Evolutionary conservation across 2,329 filamentous ascomycete species (phyloP), one percentile per base, ranked within the genome.

Genomic region (Diplodia intermedia): DNA sequence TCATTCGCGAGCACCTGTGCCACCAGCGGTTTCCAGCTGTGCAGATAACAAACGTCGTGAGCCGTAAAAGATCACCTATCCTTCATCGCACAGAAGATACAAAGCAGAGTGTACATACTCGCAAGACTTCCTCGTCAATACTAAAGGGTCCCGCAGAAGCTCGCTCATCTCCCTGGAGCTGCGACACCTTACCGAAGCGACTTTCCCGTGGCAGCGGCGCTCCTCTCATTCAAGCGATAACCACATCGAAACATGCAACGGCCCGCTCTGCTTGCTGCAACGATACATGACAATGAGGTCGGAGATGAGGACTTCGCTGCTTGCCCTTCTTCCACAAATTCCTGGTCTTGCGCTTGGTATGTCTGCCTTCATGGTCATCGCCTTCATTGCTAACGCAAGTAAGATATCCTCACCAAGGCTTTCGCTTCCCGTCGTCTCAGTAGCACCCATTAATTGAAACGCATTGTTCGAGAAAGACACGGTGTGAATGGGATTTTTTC

Each of bases 21-120:
- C 43, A 47, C 3, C 2, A 18, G 18, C 6, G 18, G 15, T 8
- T 7, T n/a, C 9, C 20, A 18, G 14, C 18, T 20, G 2, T 47
- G 7, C 43, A 18, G 43, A 47, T n/a, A 20, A 9, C 8, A 1
- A 47, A 20, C 1, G 8, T 47, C 6, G 43, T 47, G 5, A 7
- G n/a, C 3, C 1, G 1, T 0, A 6, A n/a, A 9, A n/a, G 6
- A 6, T 20, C 18, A 1, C 5, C 43, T 2, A 18, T 18, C 6
- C n/a, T 47, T 3, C 18, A 9, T n/a, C 40, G n/a, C 5, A 5
- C n/a, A n/a, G 15, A n/a, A n/a, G 18, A 6, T 4, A 18, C 15
- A 18, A n/a, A 18, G 40, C 7, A 8, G 15, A n/a, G 5, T 8
- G 15, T 47, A 26, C 2, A 26, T 26, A 26, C 23, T 26, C 23